Conservation (phyloP, 2,329 filamentous ascomycete genomes). For the Colletotrichum sojae region DNA sequence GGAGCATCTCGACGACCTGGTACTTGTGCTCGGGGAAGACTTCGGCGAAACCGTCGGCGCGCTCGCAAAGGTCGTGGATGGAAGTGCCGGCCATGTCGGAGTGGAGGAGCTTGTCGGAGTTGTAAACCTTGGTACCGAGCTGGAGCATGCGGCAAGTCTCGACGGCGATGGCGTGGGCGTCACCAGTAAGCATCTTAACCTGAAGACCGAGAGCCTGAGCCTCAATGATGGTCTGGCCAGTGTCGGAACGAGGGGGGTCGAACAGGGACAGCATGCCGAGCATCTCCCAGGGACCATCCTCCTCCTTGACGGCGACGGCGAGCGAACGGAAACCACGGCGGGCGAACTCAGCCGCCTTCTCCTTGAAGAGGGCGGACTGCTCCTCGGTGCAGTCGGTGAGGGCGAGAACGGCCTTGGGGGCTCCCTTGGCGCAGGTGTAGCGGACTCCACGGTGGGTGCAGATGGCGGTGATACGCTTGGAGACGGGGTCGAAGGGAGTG, state of each 20-base stretch:
- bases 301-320: constrained; percentile 84
- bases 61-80: constrained; percentile 83
- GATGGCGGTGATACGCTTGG: constrained; percentile 82
- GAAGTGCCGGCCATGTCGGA: constrained; percentile 81
- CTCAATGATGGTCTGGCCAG: constrained; percentile 83
- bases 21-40: constrained; percentile 85
- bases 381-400: constrained; percentile 78
- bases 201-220: constrained; percentile 82
- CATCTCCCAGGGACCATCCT: constrained; percentile 80
- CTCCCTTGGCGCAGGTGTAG: constrained; percentile 83
- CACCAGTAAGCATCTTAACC: constrained; percentile 87
- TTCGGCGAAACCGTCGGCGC: constrained; percentile 80
- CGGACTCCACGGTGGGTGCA: constrained; percentile 78
- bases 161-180: constrained; percentile 84
- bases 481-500: constrained; percentile 84
- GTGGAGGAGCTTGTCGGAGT: constrained; percentile 83
- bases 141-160: constrained; percentile 88
- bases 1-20: constrained; percentile 82
- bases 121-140: constrained; percentile 85
- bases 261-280: constrained; percentile 86
- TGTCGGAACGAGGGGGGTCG: constrained; percentile 84
- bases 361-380: constrained; percentile 76
- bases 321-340: constrained; percentile 85
- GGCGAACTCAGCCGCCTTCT: constrained; percentile 82
- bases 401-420: constrained; percentile 81